Conservation (phyloP, 2,329 filamentous ascomycete species). For the Neonectria faginata region DNA sequence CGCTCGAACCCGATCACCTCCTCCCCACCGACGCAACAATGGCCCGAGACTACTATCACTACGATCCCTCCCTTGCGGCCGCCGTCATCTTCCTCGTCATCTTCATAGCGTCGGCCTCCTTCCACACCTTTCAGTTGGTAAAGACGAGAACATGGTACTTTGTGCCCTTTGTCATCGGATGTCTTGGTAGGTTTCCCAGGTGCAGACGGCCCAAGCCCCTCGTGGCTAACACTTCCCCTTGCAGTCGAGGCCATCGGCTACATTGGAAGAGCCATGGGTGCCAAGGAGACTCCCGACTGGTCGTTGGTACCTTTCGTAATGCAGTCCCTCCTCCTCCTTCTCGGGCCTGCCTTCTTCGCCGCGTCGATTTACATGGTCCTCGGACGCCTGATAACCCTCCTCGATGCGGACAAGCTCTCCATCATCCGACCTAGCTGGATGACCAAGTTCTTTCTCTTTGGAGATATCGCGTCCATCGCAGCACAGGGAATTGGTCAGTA, state of each 20-base stretch:
- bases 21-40: conserved; percentile 1
- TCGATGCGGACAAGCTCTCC: conserved; percentile 52
- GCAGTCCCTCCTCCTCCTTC: conserved; percentile 50
- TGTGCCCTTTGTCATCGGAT: conserved; percentile 62
- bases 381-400: conserved; percentile 51
- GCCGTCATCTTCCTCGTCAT: conserved; percentile 55
- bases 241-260: conserved; percentile 13
- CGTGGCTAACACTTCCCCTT: not conserved
- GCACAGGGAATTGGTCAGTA: conserved; percentile 33
- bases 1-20: not conserved
- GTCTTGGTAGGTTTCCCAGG: conserved; percentile 53
- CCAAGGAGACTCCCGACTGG: conserved; percentile 41
- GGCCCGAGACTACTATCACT: conserved; percentile 52
- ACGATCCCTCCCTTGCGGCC: conserved; percentile 55
- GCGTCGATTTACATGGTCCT: conserved; percentile 59
- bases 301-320: conserved; percentile 50
- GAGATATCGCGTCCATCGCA: conserved; percentile 59
- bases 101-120: conserved; percentile 49
- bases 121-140: conserved; percentile 55
- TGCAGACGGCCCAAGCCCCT: not conserved
- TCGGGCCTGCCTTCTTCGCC: conserved; percentile 56
- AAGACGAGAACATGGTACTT: conserved; percentile 60
- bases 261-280: conserved; percentile 7
- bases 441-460: conserved; percentile 61
- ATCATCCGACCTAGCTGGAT: conserved; percentile 56